Evolutionary conservation across 129 eudicot genomes (phyloP).

Genomic region (Lactuca saligna): DNA sequence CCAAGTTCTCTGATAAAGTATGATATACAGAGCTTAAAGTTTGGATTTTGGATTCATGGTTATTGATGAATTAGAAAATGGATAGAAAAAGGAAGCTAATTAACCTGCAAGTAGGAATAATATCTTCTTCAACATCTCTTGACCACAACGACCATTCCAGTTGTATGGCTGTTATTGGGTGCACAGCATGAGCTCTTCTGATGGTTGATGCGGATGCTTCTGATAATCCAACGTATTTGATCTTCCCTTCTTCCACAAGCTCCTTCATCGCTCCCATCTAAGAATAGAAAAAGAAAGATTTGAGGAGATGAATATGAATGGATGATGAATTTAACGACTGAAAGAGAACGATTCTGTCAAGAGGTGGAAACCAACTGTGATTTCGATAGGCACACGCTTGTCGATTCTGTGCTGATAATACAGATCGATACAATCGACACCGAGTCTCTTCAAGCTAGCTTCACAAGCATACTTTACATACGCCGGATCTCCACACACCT

Average conservation of each 20-base stretch:
- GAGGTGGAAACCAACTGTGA: conserved; percentile 37
- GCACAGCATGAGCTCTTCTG: conserved; percentile 76
- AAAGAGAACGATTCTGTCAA: not conserved
- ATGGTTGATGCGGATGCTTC: conserved; percentile 59
- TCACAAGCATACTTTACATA: no score
- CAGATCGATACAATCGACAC: no score
- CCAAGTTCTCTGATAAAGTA: no score
- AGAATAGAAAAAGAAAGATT: not conserved
- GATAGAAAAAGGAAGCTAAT: not conserved
- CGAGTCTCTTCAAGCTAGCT: no score
- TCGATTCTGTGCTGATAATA: conserved; percentile 44
- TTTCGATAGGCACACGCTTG: conserved; percentile 52
- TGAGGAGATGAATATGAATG: not conserved
- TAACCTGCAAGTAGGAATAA: conserved; percentile 67
- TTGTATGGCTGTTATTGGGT: conserved; percentile 11
- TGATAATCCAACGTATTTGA: conserved; percentile 61
- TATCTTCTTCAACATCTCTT: conserved; percentile 63
- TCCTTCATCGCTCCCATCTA: conserved; percentile 71
- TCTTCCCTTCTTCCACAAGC: conserved; percentile 64
- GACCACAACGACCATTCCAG: conserved; percentile 73
- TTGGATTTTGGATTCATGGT: not conserved
- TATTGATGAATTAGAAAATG: not conserved
- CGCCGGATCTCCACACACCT: not conserved
- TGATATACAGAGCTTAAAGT: not conserved
- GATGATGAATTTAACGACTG: no score